Percentiles rank a stretch among this genome's conserved stretches.
Conservation (phyloP, 257 asterid genomes). For the Vinca minor region DNA sequence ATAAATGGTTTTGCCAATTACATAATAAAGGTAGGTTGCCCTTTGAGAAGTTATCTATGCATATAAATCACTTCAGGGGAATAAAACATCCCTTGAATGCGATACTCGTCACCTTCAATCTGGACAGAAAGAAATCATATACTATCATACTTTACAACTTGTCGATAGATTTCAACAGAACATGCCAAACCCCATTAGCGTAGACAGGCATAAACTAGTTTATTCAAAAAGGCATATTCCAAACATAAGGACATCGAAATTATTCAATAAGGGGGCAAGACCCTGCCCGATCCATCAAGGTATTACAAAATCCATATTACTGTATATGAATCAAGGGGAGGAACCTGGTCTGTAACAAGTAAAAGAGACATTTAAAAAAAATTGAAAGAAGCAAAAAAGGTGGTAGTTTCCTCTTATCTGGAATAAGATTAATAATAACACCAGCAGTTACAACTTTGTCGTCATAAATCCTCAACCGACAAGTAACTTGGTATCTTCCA, state of each 20-base stretch:
- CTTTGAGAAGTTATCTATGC: background rate
- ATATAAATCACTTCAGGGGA: background rate
- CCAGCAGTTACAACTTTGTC: slow-evolving; percentile 8
- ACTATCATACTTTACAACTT: background rate
- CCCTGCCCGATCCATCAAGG: slow-evolving; percentile 19
- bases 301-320: slow-evolving; percentile 17
- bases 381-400: background rate
- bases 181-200: background rate
- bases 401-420: slow-evolving; percentile 3
- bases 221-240: slow-evolving; percentile 5
- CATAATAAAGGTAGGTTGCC: no score
- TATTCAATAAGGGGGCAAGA: slow-evolving; percentile 18
- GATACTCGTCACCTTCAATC: background rate
- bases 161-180: no score
- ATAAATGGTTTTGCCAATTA: no score
- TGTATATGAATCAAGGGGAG: background rate
- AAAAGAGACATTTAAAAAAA: background rate
- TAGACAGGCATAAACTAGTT: background rate
- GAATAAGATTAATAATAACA: slow-evolving; percentile 2
- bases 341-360: background rate
- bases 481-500: slow-evolving; percentile 73
- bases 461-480: slow-evolving; percentile 42
- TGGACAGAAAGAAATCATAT: background rate
- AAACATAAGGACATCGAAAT: slow-evolving; percentile 17
- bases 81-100: no score